Evolutionary conservation across 352 stramenopile genomes (phyloP).

Genomic region (Pythium coloratum): DNA sequence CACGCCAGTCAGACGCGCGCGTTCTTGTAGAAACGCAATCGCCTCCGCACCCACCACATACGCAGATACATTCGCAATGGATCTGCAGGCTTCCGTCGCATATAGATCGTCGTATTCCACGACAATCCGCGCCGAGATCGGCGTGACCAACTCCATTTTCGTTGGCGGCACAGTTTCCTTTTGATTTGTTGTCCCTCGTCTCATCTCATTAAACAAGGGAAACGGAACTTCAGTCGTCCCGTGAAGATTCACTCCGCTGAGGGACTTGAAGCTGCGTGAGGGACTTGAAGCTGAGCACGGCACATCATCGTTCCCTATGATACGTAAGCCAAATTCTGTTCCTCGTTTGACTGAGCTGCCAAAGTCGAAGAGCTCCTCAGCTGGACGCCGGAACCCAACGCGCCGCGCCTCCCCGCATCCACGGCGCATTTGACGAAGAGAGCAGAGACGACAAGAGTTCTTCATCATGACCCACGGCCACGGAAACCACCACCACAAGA

Average conservation of each 20-base stretch:
- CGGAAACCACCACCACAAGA: conserved; percentile 25
- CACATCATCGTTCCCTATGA: conserved; percentile 15
- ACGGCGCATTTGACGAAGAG: conserved; percentile 16
- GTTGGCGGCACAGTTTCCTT: not conserved
- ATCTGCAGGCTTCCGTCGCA: not conserved
- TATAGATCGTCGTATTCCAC: conserved; percentile 8
- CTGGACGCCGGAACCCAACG: not conserved
- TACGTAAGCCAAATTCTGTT: conserved; percentile 21
- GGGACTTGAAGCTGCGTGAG: conserved; percentile 29
- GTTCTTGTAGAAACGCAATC: not conserved
- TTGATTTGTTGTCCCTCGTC: not conserved
- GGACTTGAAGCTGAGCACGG: conserved; percentile 4
- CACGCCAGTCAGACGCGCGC: conserved; percentile 13
- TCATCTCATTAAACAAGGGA: conserved; percentile 13
- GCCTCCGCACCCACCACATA: not conserved
- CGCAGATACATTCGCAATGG: conserved; percentile 2
- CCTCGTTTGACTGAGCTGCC: not conserved
- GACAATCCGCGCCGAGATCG: conserved; percentile 10
- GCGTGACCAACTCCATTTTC: conserved; percentile 1
- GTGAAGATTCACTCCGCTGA: not conserved
- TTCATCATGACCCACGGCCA: conserved; percentile 19
- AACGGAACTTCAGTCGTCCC: conserved; percentile 4
- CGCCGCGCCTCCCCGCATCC: not conserved
- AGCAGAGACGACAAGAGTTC: not conserved
- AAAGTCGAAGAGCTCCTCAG: not conserved